Evolutionary conservation across 169 alveolate genomes (phyloP).

Genomic region (Cryptosporidium canis): DNA sequence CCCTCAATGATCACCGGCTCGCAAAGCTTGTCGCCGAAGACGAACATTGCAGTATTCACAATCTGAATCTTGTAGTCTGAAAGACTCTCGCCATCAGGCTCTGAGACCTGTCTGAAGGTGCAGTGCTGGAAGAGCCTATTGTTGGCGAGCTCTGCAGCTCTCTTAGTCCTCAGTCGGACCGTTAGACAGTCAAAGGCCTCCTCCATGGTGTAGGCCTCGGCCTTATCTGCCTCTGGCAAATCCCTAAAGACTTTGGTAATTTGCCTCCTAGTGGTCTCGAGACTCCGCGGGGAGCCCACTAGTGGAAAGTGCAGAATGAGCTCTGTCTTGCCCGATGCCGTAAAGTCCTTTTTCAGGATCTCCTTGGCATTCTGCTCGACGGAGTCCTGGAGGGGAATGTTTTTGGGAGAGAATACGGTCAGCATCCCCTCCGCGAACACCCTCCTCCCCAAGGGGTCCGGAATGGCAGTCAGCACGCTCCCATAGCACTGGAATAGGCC

Average conservation of each 20-base stretch:
- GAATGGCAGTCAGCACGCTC: conserved; percentile 42
- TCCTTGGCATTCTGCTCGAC: background rate
- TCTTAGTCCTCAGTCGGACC: background rate
- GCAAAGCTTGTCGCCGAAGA: conserved; percentile 27
- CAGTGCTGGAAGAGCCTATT: conserved; percentile 48
- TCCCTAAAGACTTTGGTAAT: background rate
- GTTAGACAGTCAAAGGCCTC: background rate
- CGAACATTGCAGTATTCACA: conserved; percentile 59
- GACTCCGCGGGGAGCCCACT: conserved; percentile 3
- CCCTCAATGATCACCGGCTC: conserved; percentile 65
- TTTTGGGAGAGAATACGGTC: conserved; percentile 41
- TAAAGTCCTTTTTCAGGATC: background rate
- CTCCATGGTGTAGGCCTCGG: background rate
- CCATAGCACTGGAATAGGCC: conserved; percentile 59
- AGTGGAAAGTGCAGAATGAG: conserved; percentile 30
- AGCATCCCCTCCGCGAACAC: conserved; percentile 53
- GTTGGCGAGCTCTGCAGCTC: conserved; percentile 11
- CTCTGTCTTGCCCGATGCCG: background rate
- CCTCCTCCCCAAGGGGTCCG: conserved; percentile 59
- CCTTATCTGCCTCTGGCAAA: background rate
- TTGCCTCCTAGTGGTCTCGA: background rate
- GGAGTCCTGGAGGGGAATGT: conserved; percentile 30
- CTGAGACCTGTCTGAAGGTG: conserved; percentile 3
- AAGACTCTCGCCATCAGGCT: background rate
- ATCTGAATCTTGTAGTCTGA: background rate